Evolutionary conservation across 768 basidiomycete species (phyloP), one percentile per base, ranked within the genome.

Genomic region (Lactifluus hygrophoroides): DNA sequence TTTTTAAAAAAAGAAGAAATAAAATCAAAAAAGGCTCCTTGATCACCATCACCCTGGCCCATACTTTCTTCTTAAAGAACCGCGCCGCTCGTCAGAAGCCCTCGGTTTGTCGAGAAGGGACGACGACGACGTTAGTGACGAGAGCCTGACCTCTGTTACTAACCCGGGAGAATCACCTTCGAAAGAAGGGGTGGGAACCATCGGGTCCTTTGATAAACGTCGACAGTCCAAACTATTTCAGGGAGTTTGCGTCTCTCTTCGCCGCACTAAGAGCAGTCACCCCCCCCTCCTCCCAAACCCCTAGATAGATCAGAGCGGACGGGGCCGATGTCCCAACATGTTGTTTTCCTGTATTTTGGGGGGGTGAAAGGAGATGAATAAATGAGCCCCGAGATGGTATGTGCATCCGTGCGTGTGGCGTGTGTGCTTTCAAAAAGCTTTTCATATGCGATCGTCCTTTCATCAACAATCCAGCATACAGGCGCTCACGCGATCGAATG

Each of bases 231-330:
- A 54, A 35, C 17, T 27, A 47, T 48, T 48, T 19, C 8, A 44
- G 45, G 45, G 23, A 13, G 3, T 44, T 13, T 27, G n/a, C 23
- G 21, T 30, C 43, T 48, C 43, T 48, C 27, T 54, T 45, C 17
- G 52, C 58, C 52, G 58, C 58, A 59, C 52, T 59, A 59, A 49
- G 21, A 8, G 38, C 57, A 46, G 30, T n/a, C n/a, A 19, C 34
- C 34, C 30, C 11, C 17, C 23, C n/a, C n/a, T n/a, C n/a, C n/a
- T n/a, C n/a, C n/a, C n/a, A n/a, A n/a, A n/a, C n/a, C n/a, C 16
- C 11, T 16, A 17, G 43, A 57, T 38, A 37, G 47, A 42, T 28
- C n/a, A n/a, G n/a, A n/a, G n/a, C n/a, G 55, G 23, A 27, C 53
- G 19, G 23, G 32, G 38, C n/a, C n/a, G n/a, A n/a, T n/a, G n/a